These are phyloP conservation scores for Acanthochlamys bracteata DNA, from an alignment of 106 monocot genomes.

Conservation along the genomic window DNA sequence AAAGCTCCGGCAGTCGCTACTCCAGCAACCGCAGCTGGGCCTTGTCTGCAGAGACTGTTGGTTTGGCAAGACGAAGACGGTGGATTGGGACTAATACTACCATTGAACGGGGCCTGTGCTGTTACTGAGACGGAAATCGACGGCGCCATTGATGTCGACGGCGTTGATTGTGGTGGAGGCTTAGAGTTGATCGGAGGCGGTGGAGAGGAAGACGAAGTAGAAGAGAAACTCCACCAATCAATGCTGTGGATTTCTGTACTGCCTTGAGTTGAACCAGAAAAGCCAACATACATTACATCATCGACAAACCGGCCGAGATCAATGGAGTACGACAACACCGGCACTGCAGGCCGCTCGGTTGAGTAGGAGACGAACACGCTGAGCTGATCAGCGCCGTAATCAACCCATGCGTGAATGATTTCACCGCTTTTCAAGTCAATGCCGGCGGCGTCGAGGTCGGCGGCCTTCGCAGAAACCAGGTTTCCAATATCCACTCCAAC, in stretches of 20 bases:
- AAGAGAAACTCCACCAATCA: slow-evolving; percentile 92
- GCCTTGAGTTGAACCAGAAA: slow-evolving; percentile 91
- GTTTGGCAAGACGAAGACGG: slow-evolving; percentile 28
- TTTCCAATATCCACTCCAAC: slow-evolving; percentile 77
- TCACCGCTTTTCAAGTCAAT: slow-evolving; percentile 71
- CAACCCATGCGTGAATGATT: slow-evolving; percentile 72
- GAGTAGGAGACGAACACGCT: slow-evolving; percentile 78
- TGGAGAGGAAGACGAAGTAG: slow-evolving; percentile 9
- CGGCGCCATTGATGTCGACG: slow-evolving; percentile 11
- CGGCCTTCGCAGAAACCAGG: slow-evolving; percentile 53
- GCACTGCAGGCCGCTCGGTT: slow-evolving; percentile 34
- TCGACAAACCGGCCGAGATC: slow-evolving; percentile 42
- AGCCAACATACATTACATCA: slow-evolving; percentile 72
- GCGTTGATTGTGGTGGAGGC: neutral
- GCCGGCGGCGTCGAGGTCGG: slow-evolving; percentile 54
- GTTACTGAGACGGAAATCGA: slow-evolving; percentile 18
- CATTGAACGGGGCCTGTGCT: slow-evolving; percentile 30
- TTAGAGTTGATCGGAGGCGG: slow-evolving; percentile 6
- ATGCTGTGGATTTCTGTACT: slow-evolving; percentile 90
- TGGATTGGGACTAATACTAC: neutral
- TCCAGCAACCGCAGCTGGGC: slow-evolving; percentile 66
- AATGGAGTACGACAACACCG: slow-evolving; percentile 45
- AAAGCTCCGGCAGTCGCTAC: slow-evolving; percentile 78
- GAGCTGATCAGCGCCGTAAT: slow-evolving; percentile 35
- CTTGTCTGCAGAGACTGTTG: slow-evolving; percentile 50